Evolutionary conservation across 2,329 filamentous ascomycete species (phyloP).

Genomic region (Curvularia lunata): DNA sequence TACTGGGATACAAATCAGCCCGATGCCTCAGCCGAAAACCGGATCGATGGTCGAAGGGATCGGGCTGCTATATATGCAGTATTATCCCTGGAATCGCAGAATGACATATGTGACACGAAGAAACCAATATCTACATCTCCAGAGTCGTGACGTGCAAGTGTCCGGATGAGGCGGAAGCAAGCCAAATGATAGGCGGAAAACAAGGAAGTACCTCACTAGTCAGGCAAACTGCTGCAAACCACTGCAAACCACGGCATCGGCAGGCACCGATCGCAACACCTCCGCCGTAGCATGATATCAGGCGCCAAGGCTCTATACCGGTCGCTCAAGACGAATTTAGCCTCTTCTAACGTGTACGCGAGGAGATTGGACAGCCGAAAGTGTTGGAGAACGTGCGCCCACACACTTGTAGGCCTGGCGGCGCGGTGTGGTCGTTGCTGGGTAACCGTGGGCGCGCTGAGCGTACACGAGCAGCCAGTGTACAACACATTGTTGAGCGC

Average conservation of each 20-base stretch:
- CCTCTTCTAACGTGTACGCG: not conserved
- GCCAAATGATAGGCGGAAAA: not conserved
- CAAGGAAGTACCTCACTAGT: not conserved
- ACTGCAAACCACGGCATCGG: conserved; percentile 5
- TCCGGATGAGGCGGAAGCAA: conserved; percentile 9
- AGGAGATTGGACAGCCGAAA: conserved; percentile 5
- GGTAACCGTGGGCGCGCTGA: conserved; percentile 20
- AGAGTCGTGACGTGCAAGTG: conserved; percentile 1
- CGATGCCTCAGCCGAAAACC: not conserved
- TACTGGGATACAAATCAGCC: not conserved
- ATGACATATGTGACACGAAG: not conserved
- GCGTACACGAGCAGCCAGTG: not conserved
- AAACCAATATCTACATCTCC: not conserved
- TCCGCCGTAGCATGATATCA: not conserved
- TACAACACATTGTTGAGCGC: conserved; percentile 8
- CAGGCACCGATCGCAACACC: conserved; percentile 1
- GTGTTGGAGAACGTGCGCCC: conserved; percentile 15
- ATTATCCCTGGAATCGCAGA: not conserved
- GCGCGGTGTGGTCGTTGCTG: conserved; percentile 15
- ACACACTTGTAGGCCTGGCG: conserved; percentile 5
- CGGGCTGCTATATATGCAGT: not conserved
- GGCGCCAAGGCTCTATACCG: not conserved
- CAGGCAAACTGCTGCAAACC: conserved; percentile 10
- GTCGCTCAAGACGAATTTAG: not conserved
- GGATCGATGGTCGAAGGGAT: not conserved